Evolutionary conservation across 1,284 basidiomycete genomes (phyloP).

Genomic region (Sphagnurus paluster): DNA sequence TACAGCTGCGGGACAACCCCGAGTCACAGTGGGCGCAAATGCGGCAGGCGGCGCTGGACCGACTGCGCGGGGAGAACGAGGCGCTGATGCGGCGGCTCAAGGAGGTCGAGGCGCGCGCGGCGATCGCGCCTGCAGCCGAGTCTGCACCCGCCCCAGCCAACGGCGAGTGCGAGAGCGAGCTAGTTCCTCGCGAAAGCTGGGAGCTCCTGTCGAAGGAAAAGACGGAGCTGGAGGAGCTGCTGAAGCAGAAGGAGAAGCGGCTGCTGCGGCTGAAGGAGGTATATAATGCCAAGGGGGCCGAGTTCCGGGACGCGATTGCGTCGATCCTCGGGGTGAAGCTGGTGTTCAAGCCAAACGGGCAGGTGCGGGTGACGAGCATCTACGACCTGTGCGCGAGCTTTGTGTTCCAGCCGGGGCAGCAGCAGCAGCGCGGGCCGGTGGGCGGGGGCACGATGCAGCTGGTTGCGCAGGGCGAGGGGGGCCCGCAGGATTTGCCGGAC

Average conservation of each 20-base stretch:
- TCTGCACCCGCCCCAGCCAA: not conserved
- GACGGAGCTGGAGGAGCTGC: slow-evolving; percentile 53
- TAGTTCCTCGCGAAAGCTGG: slow-evolving; percentile 71
- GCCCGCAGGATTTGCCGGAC: slow-evolving; percentile 64
- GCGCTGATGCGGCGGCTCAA: slow-evolving; percentile 60
- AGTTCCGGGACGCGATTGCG: slow-evolving; percentile 80
- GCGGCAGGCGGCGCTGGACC: slow-evolving; percentile 65
- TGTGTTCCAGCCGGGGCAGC: slow-evolving; percentile 60
- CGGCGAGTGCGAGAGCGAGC: slow-evolving; percentile 26
- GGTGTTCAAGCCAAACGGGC: slow-evolving; percentile 81
- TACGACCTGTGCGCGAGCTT: slow-evolving; percentile 74
- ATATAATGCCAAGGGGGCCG: slow-evolving; percentile 73
- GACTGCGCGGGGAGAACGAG: slow-evolving; percentile 74
- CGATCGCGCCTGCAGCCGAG: not conserved
- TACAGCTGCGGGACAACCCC: slow-evolving; percentile 75
- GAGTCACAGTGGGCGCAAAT: slow-evolving; percentile 72
- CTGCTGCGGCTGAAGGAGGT: slow-evolving; percentile 73
- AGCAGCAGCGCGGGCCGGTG: slow-evolving; percentile 29
- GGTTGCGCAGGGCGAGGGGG: slow-evolving; percentile 66
- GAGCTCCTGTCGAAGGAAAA: slow-evolving; percentile 67
- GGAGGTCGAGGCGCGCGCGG: slow-evolving; percentile 49
- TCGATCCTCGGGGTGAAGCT: slow-evolving; percentile 84
- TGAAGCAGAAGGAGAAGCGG: slow-evolving; percentile 76
- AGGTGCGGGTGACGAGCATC: slow-evolving; percentile 80
- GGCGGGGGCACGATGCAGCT: slow-evolving; percentile 62